A percentile compares a stretch with the other conserved stretches of the same genome.
Evolutionary conservation across 192 early-diverging fungal genomes (phyloP).

Genomic region (Chytriomyces sp.): DNA sequence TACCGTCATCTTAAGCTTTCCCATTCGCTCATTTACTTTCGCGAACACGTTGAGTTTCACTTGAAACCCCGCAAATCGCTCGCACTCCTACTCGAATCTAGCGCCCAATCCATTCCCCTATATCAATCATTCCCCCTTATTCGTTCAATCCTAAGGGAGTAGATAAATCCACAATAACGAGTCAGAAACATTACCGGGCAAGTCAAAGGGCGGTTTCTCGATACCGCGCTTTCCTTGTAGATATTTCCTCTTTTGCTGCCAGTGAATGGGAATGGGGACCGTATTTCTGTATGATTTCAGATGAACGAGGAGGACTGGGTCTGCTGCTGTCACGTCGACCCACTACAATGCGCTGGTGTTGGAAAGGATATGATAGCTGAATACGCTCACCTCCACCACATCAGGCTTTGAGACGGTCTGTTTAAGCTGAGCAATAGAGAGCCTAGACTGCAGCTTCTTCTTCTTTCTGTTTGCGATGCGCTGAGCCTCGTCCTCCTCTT

Average conservation of each 20-base stretch:
- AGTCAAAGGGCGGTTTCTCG: conserved; percentile 91
- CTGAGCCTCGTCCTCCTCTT: conserved; percentile 14
- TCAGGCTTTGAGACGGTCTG: conserved; percentile 89
- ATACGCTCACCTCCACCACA: conserved; percentile 79
- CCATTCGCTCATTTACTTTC: no score
- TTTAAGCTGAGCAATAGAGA: conserved; percentile 89
- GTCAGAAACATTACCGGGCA: conserved; percentile 63
- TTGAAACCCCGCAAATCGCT: no score
- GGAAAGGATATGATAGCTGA: not conserved
- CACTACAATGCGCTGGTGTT: conserved; percentile 44
- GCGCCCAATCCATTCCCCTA: no score
- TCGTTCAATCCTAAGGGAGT: no score
- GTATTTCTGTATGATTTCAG: conserved; percentile 93
- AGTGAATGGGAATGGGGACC: conserved; percentile 93
- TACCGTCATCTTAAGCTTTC: no score
- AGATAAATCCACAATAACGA: not conserved
- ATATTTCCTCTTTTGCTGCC: conserved; percentile 96
- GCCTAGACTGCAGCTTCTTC: conserved; percentile 55
- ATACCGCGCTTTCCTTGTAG: conserved; percentile 95
- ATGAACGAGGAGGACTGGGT: conserved; percentile 86
- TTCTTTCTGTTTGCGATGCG: conserved; percentile 47
- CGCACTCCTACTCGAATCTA: no score
- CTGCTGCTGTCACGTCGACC: conserved; percentile 89
- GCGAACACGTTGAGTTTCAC: no score
- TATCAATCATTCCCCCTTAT: no score